A percentile compares a stretch with the other conserved stretches of the same genome.
Evolutionary conservation across 768 basidiomycete genomes (phyloP).

Genomic region (Psilocybe sp.): DNA sequence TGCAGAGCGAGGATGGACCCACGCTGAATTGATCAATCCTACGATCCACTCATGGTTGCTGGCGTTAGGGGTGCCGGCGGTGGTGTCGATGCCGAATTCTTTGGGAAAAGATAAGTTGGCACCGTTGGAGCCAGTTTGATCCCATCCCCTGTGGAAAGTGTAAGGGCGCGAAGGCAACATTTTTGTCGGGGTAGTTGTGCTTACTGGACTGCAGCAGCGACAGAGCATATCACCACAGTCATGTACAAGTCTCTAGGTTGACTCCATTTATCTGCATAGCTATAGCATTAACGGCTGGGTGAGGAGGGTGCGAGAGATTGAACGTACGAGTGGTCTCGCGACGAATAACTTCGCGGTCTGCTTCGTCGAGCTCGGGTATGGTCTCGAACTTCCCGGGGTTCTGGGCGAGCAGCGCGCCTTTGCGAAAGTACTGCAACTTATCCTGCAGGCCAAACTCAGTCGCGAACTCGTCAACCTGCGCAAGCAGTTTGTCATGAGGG

Average conservation of each 20-base stretch:
- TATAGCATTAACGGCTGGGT: not conserved
- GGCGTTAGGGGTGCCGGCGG: slow-evolving; percentile 23
- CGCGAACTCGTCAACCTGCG: slow-evolving; percentile 60
- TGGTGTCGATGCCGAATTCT: slow-evolving; percentile 39
- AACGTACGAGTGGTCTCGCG: slow-evolving; percentile 35
- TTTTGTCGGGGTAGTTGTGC: slow-evolving; percentile 2
- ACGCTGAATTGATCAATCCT: slow-evolving; percentile 66
- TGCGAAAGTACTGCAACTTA: slow-evolving; percentile 42
- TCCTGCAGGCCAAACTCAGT: slow-evolving; percentile 40
- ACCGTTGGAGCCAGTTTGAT: slow-evolving; percentile 56
- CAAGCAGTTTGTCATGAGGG: slow-evolving; percentile 53
- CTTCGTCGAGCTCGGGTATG: slow-evolving; percentile 28
- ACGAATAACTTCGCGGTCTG: slow-evolving; percentile 29
- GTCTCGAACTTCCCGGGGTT: slow-evolving; percentile 45
- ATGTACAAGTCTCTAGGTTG: slow-evolving; percentile 36
- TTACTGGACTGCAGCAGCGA: slow-evolving; percentile 74
- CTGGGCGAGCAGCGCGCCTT: slow-evolving; percentile 74
- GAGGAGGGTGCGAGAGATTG: not conserved
- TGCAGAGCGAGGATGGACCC: slow-evolving; percentile 6
- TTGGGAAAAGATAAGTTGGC: slow-evolving; percentile 53
- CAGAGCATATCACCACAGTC: slow-evolving; percentile 47
- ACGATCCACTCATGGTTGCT: slow-evolving; percentile 61
- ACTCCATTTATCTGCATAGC: slow-evolving; percentile 36
- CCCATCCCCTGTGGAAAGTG: slow-evolving; percentile 31
- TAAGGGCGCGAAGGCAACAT: not conserved